A percentile compares a stretch with the other conserved stretches of the same genome.
Evolutionary conservation across 1,284 basidiomycete species (phyloP).

Genomic region (Ustilago xerochloae): DNA sequence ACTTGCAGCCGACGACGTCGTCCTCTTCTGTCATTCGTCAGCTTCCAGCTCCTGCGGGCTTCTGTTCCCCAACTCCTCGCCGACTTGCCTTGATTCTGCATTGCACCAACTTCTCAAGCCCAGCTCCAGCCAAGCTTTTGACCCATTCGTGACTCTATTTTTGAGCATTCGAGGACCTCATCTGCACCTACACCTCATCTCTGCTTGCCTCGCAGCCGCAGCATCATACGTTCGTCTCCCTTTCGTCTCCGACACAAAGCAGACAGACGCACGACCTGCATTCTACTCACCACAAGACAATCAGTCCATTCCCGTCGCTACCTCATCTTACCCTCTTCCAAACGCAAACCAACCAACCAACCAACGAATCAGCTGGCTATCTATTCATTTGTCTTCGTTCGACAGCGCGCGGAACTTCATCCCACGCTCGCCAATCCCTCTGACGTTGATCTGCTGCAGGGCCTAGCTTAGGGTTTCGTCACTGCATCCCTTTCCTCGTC

Average conservation of each 20-base stretch:
- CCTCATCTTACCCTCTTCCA: not conserved
- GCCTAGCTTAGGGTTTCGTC: conserved; percentile 15
- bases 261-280: not conserved
- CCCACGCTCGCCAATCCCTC: conserved; percentile 1
- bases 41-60: not conserved
- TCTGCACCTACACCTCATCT: conserved; percentile 23
- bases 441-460: conserved; percentile 25
- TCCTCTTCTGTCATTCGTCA: conserved; percentile 3
- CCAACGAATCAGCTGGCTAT: too few relatives aligned
- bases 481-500: conserved; percentile 7
- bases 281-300: not conserved
- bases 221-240: too few relatives aligned
- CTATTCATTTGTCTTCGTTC: not conserved
- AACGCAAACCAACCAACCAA: not conserved
- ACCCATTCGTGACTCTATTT: conserved; percentile 15
- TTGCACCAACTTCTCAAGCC: not conserved
- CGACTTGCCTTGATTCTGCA: not conserved
- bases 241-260: not conserved
- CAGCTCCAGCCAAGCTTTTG: too few relatives aligned
- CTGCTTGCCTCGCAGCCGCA: not conserved
- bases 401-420: not conserved
- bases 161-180: not conserved
- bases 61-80: not conserved
- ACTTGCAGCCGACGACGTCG: too few relatives aligned
- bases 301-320: too few relatives aligned